Conservation (phyloP, 192 early-diverging fungal genomes). For the Entomortierella beljakovae region DNA sequence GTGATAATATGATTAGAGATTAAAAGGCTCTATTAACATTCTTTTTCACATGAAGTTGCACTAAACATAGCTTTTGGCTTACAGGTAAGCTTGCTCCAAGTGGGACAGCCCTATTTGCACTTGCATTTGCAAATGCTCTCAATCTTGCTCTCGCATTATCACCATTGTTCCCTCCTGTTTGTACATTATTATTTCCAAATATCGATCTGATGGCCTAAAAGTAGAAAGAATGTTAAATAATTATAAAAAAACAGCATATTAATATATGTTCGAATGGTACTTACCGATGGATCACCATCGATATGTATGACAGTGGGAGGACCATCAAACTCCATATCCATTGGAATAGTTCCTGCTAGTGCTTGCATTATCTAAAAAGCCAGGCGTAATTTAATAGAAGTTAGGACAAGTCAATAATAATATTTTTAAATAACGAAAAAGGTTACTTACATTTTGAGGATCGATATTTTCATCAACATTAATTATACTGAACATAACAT, state of each 20-base stretch:
- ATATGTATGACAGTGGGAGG: constrained; percentile 18
- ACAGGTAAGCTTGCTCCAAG: constrained; percentile 34
- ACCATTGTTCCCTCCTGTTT: constrained; percentile 14
- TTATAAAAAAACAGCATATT: not conserved
- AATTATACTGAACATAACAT: constrained; percentile 36
- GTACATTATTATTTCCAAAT: constrained; percentile 10
- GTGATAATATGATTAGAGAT: not conserved
- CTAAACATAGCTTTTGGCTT: constrained; percentile 7
- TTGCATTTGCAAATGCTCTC: constrained; percentile 19
- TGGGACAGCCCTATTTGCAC: constrained; percentile 10
- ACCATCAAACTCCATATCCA: constrained; percentile 23
- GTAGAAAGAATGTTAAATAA: not conserved
- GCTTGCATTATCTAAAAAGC: constrained; percentile 47
- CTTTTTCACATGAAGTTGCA: constrained; percentile 36
- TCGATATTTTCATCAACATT: constrained; percentile 23
- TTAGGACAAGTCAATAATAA: too few species aligned
- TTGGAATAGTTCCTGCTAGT: constrained; percentile 16
- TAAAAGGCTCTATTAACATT: not conserved
- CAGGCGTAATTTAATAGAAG: not conserved
- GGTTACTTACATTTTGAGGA: constrained; percentile 14
- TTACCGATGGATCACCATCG: constrained; percentile 34
- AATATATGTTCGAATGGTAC: not conserved
- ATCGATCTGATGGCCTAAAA: constrained; percentile 21
- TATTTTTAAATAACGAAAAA: not conserved
- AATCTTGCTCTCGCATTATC: constrained; percentile 13